These are phyloP conservation scores for Durio zibethinus DNA, from an alignment of 345 rosid genomes.

Conservation along the genomic window DNA sequence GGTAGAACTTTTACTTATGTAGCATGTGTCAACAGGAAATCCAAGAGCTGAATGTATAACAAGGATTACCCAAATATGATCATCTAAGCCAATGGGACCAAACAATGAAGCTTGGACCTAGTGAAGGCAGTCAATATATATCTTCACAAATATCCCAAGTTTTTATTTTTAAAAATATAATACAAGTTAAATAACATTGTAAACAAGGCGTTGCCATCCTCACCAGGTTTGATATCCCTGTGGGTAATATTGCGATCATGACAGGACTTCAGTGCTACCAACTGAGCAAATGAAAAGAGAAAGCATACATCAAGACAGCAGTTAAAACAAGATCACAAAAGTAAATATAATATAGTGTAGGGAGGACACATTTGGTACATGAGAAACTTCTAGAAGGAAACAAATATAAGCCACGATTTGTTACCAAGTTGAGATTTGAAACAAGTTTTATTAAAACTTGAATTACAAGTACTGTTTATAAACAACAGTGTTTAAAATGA, in stretches of 20 bases:
- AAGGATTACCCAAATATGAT: background rate
- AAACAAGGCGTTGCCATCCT: conserved; percentile 23
- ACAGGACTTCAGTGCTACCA: conserved; percentile 81
- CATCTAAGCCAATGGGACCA: background rate
- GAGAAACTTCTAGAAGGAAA: background rate
- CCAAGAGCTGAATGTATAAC: background rate
- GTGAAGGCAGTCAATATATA: conserved; percentile 4
- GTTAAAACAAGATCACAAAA: background rate
- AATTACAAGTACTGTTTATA: background rate
- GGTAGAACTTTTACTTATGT: background rate
- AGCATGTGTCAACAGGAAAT: background rate
- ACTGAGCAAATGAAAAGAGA: conserved; percentile 39
- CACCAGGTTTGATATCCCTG: conserved; percentile 95
- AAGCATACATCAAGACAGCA: background rate
- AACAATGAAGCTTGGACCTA: conserved; percentile 11
- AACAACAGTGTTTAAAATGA: background rate
- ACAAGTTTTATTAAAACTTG: background rate
- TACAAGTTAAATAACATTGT: background rate
- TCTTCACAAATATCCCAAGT: background rate
- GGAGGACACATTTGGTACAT: background rate
- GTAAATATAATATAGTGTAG: background rate
- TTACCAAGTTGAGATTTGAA: background rate
- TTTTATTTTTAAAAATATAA: background rate
- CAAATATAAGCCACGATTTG: background rate
- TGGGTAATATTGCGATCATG: conserved; percentile 95